Evolutionary conservation across 1,284 basidiomycete genomes (phyloP), one percentile per base, ranked within the genome.

Genomic region (Pholiota adiposa): DNA sequence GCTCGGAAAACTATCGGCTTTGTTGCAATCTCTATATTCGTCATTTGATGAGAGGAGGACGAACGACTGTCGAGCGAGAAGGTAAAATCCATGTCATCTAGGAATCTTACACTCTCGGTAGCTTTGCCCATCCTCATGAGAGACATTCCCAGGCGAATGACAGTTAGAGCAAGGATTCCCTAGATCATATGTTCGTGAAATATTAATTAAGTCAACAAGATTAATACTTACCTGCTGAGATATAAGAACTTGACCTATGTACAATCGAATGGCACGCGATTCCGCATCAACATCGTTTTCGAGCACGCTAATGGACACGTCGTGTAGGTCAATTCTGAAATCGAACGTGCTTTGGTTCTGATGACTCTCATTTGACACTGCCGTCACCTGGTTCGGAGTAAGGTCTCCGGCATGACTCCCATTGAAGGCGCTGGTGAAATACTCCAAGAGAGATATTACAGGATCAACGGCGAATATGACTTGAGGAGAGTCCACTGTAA

Each of bases 391-490:
- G 21, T 53, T 52, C 21, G n/a, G 69, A 63, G 2, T 73, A 62
- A 11, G 68, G 46, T 14, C 36, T 18, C 12, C 18, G 41, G 19
- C 33, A 18, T 65, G 21, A 69, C 64, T 27, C 70, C 63, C 16
- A 31, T 46, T 52, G 66, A 89, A 87, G 0, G 90, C 84, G 61
- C 86, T 89, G 46, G 84, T 83, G 71, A 97, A 93, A 75, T 98
- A 99, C 61, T 90, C 86, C 31, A 96, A 77, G 33, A 99, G 77
- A 1, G 93, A 90, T 69, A 98, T 93, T 34, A 99, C 83, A 0
- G 95, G 97, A 66, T 98, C 96, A 21, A 98, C 82, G 3, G 97
- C 91, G 68, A 99, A 94, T 63, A 99, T 94, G 67, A 99, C 82
- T 68, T 93, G 89, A 4, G 97, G 97, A 31, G 93, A 95, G 72